These are phyloP conservation scores for Hyphochytrium catenoides DNA, from an alignment of 352 stramenopile genomes.

Conservation along the genomic window DNA sequence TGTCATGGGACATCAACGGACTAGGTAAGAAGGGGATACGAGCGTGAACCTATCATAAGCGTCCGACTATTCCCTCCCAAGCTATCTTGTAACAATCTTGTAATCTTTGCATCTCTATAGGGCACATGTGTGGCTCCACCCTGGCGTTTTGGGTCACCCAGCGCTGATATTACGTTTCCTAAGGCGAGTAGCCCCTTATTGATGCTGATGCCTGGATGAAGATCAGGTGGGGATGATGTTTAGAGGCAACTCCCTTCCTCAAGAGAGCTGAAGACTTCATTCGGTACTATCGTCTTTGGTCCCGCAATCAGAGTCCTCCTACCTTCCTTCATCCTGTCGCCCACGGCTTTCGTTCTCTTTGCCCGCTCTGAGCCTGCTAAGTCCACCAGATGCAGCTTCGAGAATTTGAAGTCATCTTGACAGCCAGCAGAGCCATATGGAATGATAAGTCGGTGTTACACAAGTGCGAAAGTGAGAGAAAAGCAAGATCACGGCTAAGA, in stretches of 20 bases:
- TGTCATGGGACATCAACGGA: no score
- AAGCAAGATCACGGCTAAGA: no score
- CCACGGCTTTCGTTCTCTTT: constrained; percentile 58
- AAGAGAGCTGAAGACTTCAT: no score
- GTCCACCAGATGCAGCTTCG: constrained; percentile 84
- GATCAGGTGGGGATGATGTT: no score
- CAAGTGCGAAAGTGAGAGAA: no score
- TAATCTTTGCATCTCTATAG: constrained; percentile 74
- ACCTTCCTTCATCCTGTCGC: constrained; percentile 66
- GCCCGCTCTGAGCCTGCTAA: constrained; percentile 78
- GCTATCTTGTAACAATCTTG: constrained; percentile 56
- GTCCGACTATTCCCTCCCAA: constrained; percentile 72
- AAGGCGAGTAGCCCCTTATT: constrained; percentile 79
- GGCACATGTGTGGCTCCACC: constrained; percentile 25
- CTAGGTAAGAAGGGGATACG: no score
- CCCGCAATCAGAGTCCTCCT: constrained; percentile 9
- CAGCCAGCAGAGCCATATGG: no score
- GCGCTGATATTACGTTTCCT: constrained; percentile 80
- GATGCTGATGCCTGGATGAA: constrained; percentile 41
- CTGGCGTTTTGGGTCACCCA: constrained; percentile 48
- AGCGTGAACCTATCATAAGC: constrained; percentile 56
- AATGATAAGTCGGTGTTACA: no score
- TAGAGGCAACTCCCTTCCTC: no score
- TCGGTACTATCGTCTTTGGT: neutral
- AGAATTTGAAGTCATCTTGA: constrained; percentile 21